These are phyloP conservation scores for Rhizomucor miehei DNA, from an alignment of 371 early-diverging fungal species.

Conservation along the genomic window DNA sequence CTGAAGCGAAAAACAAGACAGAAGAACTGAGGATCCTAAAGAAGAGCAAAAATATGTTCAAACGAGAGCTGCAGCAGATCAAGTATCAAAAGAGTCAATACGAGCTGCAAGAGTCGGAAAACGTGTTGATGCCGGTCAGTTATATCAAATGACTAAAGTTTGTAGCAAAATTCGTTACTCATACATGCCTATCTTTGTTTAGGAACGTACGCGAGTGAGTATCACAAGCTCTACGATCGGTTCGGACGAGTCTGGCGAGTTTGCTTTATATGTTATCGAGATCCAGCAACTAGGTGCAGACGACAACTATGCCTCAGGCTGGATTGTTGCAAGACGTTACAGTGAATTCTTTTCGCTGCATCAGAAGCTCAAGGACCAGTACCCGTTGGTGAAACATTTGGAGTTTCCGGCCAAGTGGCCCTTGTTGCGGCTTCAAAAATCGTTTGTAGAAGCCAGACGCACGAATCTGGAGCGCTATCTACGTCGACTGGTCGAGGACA, in stretches of 20 bases:
- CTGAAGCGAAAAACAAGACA: slow-evolving; percentile 44
- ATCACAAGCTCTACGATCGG: slow-evolving; percentile 61
- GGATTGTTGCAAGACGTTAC: slow-evolving; percentile 79
- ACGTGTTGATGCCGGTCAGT: slow-evolving; percentile 63
- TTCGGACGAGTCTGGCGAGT: slow-evolving; percentile 57
- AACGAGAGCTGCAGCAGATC: slow-evolving; percentile 59
- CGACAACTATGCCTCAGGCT: slow-evolving; percentile 61
- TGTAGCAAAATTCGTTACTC: background rate
- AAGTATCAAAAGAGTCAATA: slow-evolving; percentile 69
- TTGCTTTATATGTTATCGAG: slow-evolving; percentile 76
- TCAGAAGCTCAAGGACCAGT: slow-evolving; percentile 56
- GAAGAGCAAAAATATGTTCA: slow-evolving; percentile 55
- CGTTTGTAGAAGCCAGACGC: slow-evolving; percentile 70
- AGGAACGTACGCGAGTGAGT: slow-evolving; percentile 60
- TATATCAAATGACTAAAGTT: no score
- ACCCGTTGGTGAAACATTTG: slow-evolving; percentile 54
- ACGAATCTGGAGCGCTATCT: slow-evolving; percentile 70
- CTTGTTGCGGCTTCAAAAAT: slow-evolving; percentile 54
- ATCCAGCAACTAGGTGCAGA: slow-evolving; percentile 63
- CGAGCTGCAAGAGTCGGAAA: slow-evolving; percentile 63
- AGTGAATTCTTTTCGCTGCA: slow-evolving; percentile 82
- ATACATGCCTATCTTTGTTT: background rate
- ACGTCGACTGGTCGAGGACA: slow-evolving; percentile 54
- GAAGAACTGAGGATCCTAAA: slow-evolving; percentile 62
- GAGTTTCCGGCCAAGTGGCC: slow-evolving; percentile 80